Base-by-base conservation (phyloP, 768 basidiomycete genomes). In the Lentinula aciculospora region DNA sequence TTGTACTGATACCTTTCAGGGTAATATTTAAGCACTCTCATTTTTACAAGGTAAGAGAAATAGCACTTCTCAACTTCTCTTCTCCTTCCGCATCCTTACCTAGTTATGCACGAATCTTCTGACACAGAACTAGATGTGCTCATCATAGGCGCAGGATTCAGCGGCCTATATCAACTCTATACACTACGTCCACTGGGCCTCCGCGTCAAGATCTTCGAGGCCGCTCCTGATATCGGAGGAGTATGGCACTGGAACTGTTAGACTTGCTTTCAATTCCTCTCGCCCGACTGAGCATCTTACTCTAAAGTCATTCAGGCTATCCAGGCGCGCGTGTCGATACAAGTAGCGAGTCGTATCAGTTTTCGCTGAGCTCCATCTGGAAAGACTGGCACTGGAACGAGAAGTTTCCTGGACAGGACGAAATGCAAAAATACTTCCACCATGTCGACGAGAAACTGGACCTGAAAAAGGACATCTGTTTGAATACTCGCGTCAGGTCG, bases 241-340 rank as follows among this genome's bases (percentile, higher is more conserved):
- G 48, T 53, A 10, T 64, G 63, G 63, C 48, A 64, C 46, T 60
- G 58, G 61, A 62, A 62, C 25, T 53, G 57, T 39, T 46, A 42
- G 57, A 12, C 55, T 59, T 4, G 46, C 17, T 28, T 7, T 29
- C 19, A 19, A 3, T 4, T 8, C 48, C 17, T 13, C 32, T 15
- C 5, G 21, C 42, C 19, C 8, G 9, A 23, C 3, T 17, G 6
- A 12, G 21, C 23, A 12, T 23, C 42, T 36, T n/a, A 28, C n/a
- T 47, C 46, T n/a, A 17, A 9, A 15, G 25, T 4, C 29, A 28
- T 31, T 5, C 21, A 25, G 23, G 53, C 19, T 50, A 58, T 42
- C 47, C 51, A 40, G 61, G 63, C 23, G 63, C 63, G 3, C 59
- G 59, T 28, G 53, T 57, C 51, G 63, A 64, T 57, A 58, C 63